Evolutionary conservation across 1,284 basidiomycete species (phyloP), one percentile per base, ranked within the genome.

Genomic region (Gymnopus androsaceus): DNA sequence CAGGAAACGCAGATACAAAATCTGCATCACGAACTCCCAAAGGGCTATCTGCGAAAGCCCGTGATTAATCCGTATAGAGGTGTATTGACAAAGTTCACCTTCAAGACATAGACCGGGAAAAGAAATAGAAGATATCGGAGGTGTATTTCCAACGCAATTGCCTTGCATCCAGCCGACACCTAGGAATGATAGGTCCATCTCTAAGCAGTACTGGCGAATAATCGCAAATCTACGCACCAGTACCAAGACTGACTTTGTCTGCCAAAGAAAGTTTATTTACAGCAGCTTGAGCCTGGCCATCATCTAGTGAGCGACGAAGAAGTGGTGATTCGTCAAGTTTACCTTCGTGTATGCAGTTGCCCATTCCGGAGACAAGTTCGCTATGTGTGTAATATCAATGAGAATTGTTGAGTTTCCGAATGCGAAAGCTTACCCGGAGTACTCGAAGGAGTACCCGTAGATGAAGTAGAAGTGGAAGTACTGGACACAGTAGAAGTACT

Each of bases 71-170:
- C 11, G 11, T 36, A 34, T 11, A 27, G 33, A 38, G 33, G 14
- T 14, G 30, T 19, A 21, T 14, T 11, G 11, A 19, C 21, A 31
- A 31, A 4, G 12, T 67, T 38, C 64, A 80, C 81, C 82, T 71
- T 84, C 72, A 3, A 92, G 73, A 66, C 90, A 93, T 25, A 92
- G 73, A 0, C 88, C 88, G 1, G 79, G 77, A 70, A 88, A 92
- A 38, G 76, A 75, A 56, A 86, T 82, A 1, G 78, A 75, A 0
- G 81, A 74, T 44, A 91, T 80, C 5, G 84, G 69, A 5, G 79
- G 78, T 3, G 79, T 89, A 68, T 89, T 90, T 8, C 88, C 88
- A 42, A 88, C 81, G 63, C 87, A 90, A 58, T 81, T 71, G 67
- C 69, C 71, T 53, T 73, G 75, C 68, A 74, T 65, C 75, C 78